Evolutionary conservation across 2,329 filamentous ascomycete genomes (phyloP).

Genomic region (Phoma herbarum): DNA sequence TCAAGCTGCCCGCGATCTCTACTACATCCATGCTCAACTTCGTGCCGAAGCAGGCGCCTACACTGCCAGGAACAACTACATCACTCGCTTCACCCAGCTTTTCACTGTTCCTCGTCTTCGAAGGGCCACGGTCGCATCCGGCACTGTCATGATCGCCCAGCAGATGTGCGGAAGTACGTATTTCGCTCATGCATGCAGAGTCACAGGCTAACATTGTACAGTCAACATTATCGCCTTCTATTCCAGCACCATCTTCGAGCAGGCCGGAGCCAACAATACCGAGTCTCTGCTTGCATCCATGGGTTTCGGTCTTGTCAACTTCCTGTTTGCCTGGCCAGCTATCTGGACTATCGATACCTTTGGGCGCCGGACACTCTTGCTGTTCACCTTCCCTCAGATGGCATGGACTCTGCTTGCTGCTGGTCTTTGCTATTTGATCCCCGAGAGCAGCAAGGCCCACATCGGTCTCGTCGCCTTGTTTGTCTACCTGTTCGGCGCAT

Average conservation of each 20-base stretch:
- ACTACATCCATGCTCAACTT: slow-evolving; percentile 53
- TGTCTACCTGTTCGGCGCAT: slow-evolving; percentile 63
- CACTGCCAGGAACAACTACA: slow-evolving; percentile 31
- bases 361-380: slow-evolving; percentile 60
- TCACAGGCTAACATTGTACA: slow-evolving; percentile 9
- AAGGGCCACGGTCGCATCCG: slow-evolving; percentile 76
- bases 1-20: slow-evolving; percentile 54
- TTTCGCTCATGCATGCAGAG: too few species aligned
- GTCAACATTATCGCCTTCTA: slow-evolving; percentile 60
- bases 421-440: slow-evolving; percentile 63
- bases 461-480: slow-evolving; percentile 63
- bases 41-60: slow-evolving; percentile 28
- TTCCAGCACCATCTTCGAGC: slow-evolving; percentile 57
- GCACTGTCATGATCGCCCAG: slow-evolving; percentile 76
- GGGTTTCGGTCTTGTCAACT: slow-evolving; percentile 66
- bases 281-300: slow-evolving; percentile 60
- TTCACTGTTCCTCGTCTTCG: slow-evolving; percentile 74
- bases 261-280: slow-evolving; percentile 53
- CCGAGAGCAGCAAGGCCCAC: slow-evolving; percentile 49
- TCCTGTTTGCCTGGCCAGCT: slow-evolving; percentile 66
- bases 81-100: slow-evolving; percentile 59
- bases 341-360: slow-evolving; percentile 65
- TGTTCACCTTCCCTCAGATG: slow-evolving; percentile 61
- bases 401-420: slow-evolving; percentile 57
- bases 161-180: slow-evolving; percentile 62